These are phyloP conservation scores for Saccharomyces hybrid DNA, from an alignment of 1,139 yeast genomes.

Conservation along the genomic window DNA sequence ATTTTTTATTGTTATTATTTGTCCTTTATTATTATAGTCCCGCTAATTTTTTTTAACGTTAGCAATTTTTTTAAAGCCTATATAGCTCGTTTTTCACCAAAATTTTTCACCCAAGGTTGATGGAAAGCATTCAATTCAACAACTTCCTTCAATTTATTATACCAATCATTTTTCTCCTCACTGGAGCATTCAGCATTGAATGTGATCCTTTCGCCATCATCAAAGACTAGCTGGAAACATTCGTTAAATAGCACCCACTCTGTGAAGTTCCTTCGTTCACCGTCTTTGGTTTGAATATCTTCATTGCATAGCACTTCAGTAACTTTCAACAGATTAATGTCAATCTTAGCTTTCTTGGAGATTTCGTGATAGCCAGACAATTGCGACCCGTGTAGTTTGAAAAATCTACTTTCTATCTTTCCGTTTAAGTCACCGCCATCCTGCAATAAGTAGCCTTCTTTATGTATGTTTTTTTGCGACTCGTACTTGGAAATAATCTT, in stretches of 20 bases:
- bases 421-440: constrained; percentile 64
- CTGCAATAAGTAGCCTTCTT: constrained; percentile 62
- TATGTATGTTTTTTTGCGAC: constrained; percentile 34
- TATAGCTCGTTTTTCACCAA: constrained; percentile 7
- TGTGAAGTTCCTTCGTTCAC: constrained; percentile 45
- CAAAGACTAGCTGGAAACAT: constrained; percentile 58
- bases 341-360: constrained; percentile 56
- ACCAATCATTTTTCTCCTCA: constrained; percentile 53
- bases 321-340: constrained; percentile 56
- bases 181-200: constrained; percentile 56
- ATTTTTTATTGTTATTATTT: too few relatives aligned
- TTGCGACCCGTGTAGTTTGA: constrained; percentile 51
- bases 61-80: too few relatives aligned
- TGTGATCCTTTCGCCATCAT: constrained; percentile 62
- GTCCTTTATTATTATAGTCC: too few relatives aligned
- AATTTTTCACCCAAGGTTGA: constrained; percentile 63
- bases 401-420: constrained; percentile 54
- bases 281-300: constrained; percentile 24
- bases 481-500: constrained; percentile 44
- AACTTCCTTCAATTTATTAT: constrained; percentile 44
- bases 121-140: constrained; percentile 45
- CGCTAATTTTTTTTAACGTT: too few relatives aligned
- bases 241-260: constrained; percentile 57
- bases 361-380: constrained; percentile 59
- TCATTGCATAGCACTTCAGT: constrained; percentile 49